Conservation (phyloP, 257 asterid genomes). For the Fraxinus quadrangulata region DNA sequence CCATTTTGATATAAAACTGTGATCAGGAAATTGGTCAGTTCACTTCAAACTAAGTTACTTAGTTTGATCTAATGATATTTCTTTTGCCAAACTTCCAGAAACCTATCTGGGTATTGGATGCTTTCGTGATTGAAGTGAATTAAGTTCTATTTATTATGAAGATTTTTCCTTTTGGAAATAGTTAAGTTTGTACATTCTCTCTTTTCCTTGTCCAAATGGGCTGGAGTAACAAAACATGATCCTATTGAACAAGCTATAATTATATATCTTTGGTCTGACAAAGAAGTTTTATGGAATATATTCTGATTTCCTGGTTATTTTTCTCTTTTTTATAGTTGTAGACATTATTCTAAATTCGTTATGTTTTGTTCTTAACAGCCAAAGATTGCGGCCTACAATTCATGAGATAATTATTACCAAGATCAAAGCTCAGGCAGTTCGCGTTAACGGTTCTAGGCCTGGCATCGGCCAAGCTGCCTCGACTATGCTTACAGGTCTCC, state of each 20-base stretch:
- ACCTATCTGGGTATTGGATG: constrained; percentile 9
- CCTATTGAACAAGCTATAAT: not conserved
- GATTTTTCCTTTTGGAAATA: constrained; percentile 13
- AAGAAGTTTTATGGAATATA: constrained; percentile 15
- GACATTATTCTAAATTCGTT: constrained; percentile 23
- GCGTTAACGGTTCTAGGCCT: constrained; percentile 52
- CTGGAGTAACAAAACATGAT: constrained; percentile 2
- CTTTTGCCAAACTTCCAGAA: constrained; percentile 8
- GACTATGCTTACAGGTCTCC: constrained; percentile 63
- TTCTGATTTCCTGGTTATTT: constrained; percentile 4
- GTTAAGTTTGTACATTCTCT: constrained; percentile 20
- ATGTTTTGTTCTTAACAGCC: constrained; percentile 47
- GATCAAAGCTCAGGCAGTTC: constrained; percentile 81
- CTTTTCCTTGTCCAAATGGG: constrained; percentile 17
- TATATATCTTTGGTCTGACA: not conserved
- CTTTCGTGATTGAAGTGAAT: constrained; percentile 10
- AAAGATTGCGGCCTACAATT: constrained; percentile 88
- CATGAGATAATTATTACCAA: constrained; percentile 83
- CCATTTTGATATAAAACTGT: not conserved
- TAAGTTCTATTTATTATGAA: not conserved
- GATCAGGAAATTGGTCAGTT: not conserved
- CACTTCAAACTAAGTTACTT: not conserved
- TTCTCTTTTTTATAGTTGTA: not conserved
- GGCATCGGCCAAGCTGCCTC: constrained; percentile 60
- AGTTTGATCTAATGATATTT: not conserved